Base-by-base conservation (phyloP, 1,139 yeast genomes). In the Casaregolazyma suthepensis region DNA sequence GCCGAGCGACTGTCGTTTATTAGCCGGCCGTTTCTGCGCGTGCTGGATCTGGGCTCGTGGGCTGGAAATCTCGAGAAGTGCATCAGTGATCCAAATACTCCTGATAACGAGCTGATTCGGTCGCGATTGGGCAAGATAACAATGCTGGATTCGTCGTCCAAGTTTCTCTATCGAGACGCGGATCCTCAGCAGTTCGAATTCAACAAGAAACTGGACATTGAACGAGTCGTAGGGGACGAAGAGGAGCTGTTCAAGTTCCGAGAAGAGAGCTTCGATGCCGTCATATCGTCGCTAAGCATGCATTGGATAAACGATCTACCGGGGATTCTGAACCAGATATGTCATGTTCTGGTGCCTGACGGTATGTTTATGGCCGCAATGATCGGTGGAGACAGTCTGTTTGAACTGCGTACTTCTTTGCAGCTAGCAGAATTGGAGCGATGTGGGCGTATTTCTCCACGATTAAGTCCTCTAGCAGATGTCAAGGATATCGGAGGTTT, bases 301-400 rank as follows among this genome's bases (percentile, higher is more conserved):
- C 96, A 88, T 66, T 88, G 96, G 96, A 82, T 87, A 54, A 88
- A 88, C 63, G 93, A 88, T 61, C 75, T 88, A 23, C 96, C 96
- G 0, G 75, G 76, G 1, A 78, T 82, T 1, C 75, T 87, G 52
- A 67, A 72, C 20, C 76, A 81, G 56, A 77, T 87, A 57, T 81
- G 83, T 63, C 66, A 72, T n/a, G 76, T 86, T 19, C 71, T 88
- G 47, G 82, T 81, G 56, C 94, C 94, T 0, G 96, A 88, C 66
- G 94, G 96, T 1, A 74, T 89, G 66, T 86, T 88, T 61, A 77
- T 88, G 78, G 95, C 87, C 1, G 80, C 90, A n/a, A 78, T 88
- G 75, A 79, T 87, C 62, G 94, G 94, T 6, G 94, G 93, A 5
- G 96, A 88, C 66, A 85, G 95, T 0, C 71, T 88, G 26, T 88